Percentiles rank a stretch among this genome's conserved stretches.
Conservation (phyloP, 352 stramenopile genomes). For the Globisporangium barbulae region DNA sequence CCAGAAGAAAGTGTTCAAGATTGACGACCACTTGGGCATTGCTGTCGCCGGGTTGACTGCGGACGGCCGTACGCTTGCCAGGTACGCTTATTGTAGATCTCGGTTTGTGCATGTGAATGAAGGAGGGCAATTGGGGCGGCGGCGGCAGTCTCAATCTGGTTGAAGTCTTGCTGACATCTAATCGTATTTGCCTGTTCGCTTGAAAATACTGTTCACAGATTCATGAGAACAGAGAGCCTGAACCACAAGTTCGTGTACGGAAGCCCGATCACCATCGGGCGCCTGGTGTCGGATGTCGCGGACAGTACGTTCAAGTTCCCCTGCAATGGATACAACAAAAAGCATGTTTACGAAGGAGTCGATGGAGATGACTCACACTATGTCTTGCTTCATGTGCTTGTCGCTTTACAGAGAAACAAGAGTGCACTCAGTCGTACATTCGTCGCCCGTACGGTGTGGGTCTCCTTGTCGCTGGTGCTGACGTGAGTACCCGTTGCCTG, state of each 20-base stretch:
- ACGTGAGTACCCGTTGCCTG: slow-evolving; percentile 49
- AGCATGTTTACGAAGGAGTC: neutral
- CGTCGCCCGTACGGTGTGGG: slow-evolving; percentile 98
- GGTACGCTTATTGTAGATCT: slow-evolving; percentile 20
- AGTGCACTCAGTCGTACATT: slow-evolving; percentile 99
- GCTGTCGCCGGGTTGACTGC: slow-evolving; percentile 97
- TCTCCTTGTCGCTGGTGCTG: slow-evolving; percentile 92
- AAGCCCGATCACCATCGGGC: slow-evolving; percentile 91
- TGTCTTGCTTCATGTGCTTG: neutral
- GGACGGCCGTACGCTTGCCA: slow-evolving; percentile 94
- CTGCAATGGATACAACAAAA: neutral
- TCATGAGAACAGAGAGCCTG: slow-evolving; percentile 97
- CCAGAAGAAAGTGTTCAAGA: slow-evolving; percentile 99
- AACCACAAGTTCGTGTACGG: slow-evolving; percentile 99
- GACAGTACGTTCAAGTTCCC: slow-evolving; percentile 65
- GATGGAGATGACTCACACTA: neutral
- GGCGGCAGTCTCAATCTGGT: neutral
- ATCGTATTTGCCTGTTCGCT: neutral
- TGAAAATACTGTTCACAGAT: slow-evolving; percentile 30
- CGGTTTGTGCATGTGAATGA: neutral
- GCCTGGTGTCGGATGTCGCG: slow-evolving; percentile 95
- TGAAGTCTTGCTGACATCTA: slow-evolving; percentile 4
- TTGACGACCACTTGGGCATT: slow-evolving; percentile 98
- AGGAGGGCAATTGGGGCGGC: neutral
- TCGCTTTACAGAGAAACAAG: slow-evolving; percentile 88